Conservation (phyloP, 176 grass and related monocot species). For the Triticum timopheevii region DNA sequence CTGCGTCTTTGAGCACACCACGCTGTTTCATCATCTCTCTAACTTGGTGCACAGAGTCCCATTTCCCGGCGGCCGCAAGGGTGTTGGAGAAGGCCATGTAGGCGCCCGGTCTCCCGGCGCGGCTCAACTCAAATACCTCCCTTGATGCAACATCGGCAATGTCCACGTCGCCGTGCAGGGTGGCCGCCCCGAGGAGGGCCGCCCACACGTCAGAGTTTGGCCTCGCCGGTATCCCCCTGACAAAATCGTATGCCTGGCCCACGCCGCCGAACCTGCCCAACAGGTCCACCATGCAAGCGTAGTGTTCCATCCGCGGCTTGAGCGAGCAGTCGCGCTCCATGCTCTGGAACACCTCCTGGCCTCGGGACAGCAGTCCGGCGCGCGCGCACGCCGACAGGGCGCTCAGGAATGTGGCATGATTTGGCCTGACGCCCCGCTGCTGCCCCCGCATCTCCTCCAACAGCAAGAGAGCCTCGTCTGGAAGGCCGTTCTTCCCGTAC, state of each 20-base stretch:
- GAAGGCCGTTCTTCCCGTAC: conserved; percentile 77
- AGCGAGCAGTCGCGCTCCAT: conserved; percentile 67
- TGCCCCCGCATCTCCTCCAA: conserved; percentile 49
- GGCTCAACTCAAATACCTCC: conserved; percentile 68
- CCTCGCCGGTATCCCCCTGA: conserved; percentile 52
- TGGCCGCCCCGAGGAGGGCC: conserved; percentile 64
- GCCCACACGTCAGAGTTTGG: conserved; percentile 83
- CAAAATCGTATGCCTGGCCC: conserved; percentile 47
- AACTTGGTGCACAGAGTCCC: conserved; percentile 60
- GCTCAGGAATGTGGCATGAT: conserved; percentile 80
- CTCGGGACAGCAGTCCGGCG: conserved; percentile 58
- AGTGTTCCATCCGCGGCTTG: conserved; percentile 77
- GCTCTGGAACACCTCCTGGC: conserved; percentile 67
- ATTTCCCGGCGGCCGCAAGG: conserved; percentile 65
- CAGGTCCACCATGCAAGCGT: conserved; percentile 89
- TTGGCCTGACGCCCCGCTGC: conserved; percentile 35
- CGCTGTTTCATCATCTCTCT: conserved; percentile 70
- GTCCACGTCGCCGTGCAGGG: conserved; percentile 65
- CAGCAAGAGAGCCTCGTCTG: conserved; percentile 55
- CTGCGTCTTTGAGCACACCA: conserved; percentile 62
- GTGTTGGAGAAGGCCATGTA: conserved; percentile 92
- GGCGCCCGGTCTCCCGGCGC: conserved; percentile 52
- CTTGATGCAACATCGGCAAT: conserved; percentile 55
- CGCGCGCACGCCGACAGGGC: conserved; percentile 68
- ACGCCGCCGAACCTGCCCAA: conserved; percentile 67